Evolutionary conservation across 2,329 filamentous ascomycete genomes (phyloP), one percentile per base, ranked within the genome.

Genomic region (Trematosphaeria pertusa): DNA sequence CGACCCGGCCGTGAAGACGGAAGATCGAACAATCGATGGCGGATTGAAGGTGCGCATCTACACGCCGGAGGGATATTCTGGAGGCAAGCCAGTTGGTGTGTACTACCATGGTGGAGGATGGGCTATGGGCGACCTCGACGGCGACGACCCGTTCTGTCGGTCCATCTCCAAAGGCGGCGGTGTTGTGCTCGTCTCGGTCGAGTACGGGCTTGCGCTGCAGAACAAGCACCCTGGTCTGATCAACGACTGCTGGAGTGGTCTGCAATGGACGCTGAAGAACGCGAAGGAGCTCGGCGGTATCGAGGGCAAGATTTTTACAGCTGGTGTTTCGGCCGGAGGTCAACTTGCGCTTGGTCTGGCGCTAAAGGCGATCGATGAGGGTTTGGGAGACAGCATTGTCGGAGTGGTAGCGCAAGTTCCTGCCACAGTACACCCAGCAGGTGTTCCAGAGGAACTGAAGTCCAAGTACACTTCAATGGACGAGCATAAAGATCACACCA

Each of bases 301-400:
- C 24, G 36, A 53, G 40, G 56, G 51, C 38, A 72, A 71, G 39
- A 62, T 70, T 14, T 63, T 73, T 30, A 68, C 65, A 1, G 61
- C 67, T 9, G 73, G 74, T 15, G 61, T 61, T 3, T 75, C 72
- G 7, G 74, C 74, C 10, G 74, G 74, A 22, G 73, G 61, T 12
- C 66, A 69, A 17, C 54, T 75, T 15, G 70, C 72, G 0, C 61
- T 76, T 7, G 65, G 64, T 9, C 48, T 65, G 11, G 73, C 71
- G 15, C 59, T 76, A 45, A 67, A 59, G 43, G 56, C 73, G 10
- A 58, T 75, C 40, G 73, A 75, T 38, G 63, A 69, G 15, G 69
- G 65, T 2, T 38, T 62, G 5, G 64, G 60, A 17, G 58, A 66
- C 19, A 51, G 59, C 1, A 46, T 76, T n/a, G 63, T 69, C n/a